Percentiles rank a stretch among this genome's conserved stretches.
Conservation (phyloP, 495 filamentous ascomycete species). For the Podospora tetraspora region DNA sequence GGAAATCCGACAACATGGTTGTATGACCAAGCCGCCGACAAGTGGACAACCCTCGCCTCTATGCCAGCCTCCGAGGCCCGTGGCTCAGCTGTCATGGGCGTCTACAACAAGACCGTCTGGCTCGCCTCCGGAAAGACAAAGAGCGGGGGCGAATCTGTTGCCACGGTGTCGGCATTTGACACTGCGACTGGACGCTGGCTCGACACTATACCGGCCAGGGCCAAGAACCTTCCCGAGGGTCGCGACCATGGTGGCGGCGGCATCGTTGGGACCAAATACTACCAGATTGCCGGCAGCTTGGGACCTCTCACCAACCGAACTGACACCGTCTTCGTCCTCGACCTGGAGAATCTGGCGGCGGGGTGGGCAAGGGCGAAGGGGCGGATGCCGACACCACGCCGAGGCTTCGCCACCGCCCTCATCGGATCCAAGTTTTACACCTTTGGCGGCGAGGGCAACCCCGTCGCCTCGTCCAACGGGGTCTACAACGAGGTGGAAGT, state of each 20-base stretch:
- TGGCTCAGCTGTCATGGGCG: constrained; percentile 20
- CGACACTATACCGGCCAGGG: constrained; percentile 23
- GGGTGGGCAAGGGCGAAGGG: constrained; percentile 26
- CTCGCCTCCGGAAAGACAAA: constrained; percentile 21
- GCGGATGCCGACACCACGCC: constrained; percentile 31
- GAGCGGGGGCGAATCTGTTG: constrained; percentile 12
- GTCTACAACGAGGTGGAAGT: constrained; percentile 34
- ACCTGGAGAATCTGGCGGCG: constrained; percentile 21
- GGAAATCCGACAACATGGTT: constrained; percentile 17
- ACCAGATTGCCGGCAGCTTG: constrained; percentile 34
- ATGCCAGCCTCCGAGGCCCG: constrained; percentile 24
- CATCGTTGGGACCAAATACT: constrained; percentile 30
- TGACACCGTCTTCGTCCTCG: constrained; percentile 34
- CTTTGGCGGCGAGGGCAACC: constrained; percentile 43
- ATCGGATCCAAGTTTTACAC: constrained; percentile 32
- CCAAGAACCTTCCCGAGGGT: constrained; percentile 11
- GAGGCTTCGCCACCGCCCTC: constrained; percentile 31
- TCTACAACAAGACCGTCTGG: constrained; percentile 22
- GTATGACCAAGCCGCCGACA: constrained; percentile 22
- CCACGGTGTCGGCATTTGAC: constrained; percentile 30
- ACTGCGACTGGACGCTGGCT: constrained; percentile 26
- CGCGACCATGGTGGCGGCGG: constrained; percentile 34
- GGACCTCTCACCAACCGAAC: constrained; percentile 20
- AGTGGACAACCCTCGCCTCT: constrained; percentile 20
- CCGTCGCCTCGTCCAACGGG: constrained; percentile 15